Evolutionary conservation across 257 asterid species (phyloP), one percentile per base, ranked within the genome.

Genomic region (Perilla frutescens): DNA sequence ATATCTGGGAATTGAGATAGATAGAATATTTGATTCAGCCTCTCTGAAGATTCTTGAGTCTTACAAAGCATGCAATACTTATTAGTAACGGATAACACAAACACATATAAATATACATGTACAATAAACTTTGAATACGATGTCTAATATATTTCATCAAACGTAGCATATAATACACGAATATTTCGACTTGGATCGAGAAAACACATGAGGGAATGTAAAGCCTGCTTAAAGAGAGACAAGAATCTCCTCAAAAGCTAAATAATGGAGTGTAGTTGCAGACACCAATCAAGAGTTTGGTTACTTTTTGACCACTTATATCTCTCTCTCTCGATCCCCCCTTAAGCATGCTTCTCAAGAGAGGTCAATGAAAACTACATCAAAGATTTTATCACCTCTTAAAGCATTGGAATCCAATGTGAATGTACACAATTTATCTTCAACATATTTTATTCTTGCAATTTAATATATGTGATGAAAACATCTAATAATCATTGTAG

Each of bases 341-440:
- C 78, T 76, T 61, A 72, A 80, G 80, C 85, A 76, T 80, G 88
- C 50, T 62, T 62, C 81, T 61, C 78, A 78, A 79, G 73, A 41
- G 74, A 86, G 84, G 90, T 84, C 93, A 87, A 86, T 84, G 83
- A 64, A 78, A 79, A 75, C 62, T 48, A 79, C 70, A 83, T 68
- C 48, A 67, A 78, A 78, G 70, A 51, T 67, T 57, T 57, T 76
- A 76, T 40, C 78, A 15, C 32, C 53, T 62, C 74, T 68, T 70
- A 77, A 87, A 77, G 84, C 82, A 82, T 70, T 74, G 88, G 97
- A 85, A 92, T 92, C 97, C 96, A 68, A 92, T 90, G 97, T 79
- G 83, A 81, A 50, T 50, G 29, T 13, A n/a, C 56, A 51, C 43
- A 58, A 58, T 31, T 3, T 32, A 7, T 9, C 55, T 2, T 49